These are phyloP conservation scores for Artemisia argyi DNA, from an alignment of 129 eudicot genomes.

Conservation along the genomic window DNA sequence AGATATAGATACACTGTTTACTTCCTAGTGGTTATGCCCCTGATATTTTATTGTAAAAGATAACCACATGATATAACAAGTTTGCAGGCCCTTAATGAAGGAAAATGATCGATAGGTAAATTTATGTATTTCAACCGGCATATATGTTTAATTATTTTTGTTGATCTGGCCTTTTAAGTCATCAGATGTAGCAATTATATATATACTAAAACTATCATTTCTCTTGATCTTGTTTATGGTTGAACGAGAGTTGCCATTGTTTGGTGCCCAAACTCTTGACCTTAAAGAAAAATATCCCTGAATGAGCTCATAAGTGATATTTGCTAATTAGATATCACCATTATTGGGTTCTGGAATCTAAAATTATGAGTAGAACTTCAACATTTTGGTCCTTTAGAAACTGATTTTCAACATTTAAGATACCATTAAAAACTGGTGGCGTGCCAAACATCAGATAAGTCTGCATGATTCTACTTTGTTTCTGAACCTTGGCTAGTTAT, in stretches of 20 bases:
- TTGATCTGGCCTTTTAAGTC: background rate
- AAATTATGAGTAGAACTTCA: background rate
- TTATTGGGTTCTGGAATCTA: background rate
- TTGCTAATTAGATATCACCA: background rate
- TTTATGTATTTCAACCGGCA: conserved; percentile 1
- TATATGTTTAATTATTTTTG: background rate
- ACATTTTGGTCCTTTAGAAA: background rate
- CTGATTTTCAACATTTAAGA: background rate
- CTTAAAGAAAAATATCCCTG: background rate
- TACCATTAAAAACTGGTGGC: background rate
- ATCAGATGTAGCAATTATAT: conserved; percentile 3
- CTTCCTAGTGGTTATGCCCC: background rate
- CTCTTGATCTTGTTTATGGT: background rate
- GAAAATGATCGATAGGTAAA: conserved; percentile 8
- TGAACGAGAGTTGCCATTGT: too few relatives aligned
- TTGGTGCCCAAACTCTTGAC: background rate
- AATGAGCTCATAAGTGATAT: background rate
- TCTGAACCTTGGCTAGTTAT: background rate
- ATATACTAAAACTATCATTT: background rate
- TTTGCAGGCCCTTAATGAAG: conserved; percentile 11
- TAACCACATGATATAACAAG: conserved; percentile 17
- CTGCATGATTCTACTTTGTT: background rate
- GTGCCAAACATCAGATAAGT: background rate
- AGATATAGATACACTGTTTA: too few relatives aligned
- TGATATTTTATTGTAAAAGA: background rate